Evolutionary conservation across 306 rosid genomes (phyloP).

Genomic region (Castanea crenata): DNA sequence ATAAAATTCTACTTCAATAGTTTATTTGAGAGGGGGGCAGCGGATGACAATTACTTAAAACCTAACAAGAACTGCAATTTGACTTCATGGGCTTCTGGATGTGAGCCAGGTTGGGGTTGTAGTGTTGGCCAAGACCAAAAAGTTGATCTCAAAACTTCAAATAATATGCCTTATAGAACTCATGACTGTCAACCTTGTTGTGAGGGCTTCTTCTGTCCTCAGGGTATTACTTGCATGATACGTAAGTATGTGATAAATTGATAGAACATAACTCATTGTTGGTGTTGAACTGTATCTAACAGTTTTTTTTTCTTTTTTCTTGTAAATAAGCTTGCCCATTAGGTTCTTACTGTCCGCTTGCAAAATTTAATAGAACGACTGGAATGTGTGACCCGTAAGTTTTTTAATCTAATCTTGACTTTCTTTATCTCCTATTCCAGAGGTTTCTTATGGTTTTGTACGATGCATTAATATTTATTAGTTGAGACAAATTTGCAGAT

Average conservation of each 20-base stretch:
- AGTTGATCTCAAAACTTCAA: conserved; percentile 38
- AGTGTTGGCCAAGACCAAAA: conserved; percentile 22
- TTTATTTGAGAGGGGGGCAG: conserved; percentile 23
- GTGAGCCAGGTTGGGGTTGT: conserved; percentile 92
- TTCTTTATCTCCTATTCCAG: conserved; percentile 1
- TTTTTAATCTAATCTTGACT: conserved; percentile 5
- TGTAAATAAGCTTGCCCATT: conserved; percentile 77
- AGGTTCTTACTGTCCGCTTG: conserved; percentile 78
- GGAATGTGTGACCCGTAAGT: conserved; percentile 89
- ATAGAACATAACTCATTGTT: neutral
- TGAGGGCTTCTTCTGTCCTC: conserved; percentile 82
- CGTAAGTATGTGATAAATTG: conserved; percentile 54
- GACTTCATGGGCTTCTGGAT: conserved; percentile 67
- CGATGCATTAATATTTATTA: conserved; percentile 16
- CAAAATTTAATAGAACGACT: conserved; percentile 45
- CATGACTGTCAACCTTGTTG: conserved; percentile 67
- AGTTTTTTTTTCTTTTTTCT: neutral
- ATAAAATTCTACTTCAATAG: conserved; percentile 52
- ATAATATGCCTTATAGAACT: conserved; percentile 45
- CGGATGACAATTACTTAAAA: conserved; percentile 38
- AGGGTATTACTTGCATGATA: conserved; percentile 84
- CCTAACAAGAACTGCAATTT: conserved; percentile 76
- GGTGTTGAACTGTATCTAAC: neutral
- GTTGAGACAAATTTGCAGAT: conserved; percentile 47
- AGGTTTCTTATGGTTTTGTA: conserved; percentile 1